phyloP scores from a whole-genome alignment of 805 yeast genomes.

The Myxozyma geophila region DNA sequence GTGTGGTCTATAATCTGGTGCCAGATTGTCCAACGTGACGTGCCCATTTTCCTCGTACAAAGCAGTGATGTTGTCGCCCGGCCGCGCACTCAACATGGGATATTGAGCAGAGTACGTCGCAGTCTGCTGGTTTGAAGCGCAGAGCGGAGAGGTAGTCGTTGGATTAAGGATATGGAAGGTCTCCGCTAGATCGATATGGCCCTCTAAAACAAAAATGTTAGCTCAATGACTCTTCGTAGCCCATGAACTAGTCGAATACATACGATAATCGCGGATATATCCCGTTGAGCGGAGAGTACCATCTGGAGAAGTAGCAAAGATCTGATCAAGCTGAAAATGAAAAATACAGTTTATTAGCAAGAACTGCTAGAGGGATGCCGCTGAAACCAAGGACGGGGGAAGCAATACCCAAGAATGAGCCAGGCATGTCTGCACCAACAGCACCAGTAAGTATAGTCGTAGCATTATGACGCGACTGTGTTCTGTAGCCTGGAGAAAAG shows the following conservation, averaged over 20 bases:
- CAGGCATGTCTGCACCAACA: not conserved
- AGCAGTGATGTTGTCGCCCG: conserved; percentile 35
- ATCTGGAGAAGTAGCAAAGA: conserved; percentile 25
- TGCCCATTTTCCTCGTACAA: conserved; percentile 37
- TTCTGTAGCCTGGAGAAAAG: not conserved
- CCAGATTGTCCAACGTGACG: conserved; percentile 35
- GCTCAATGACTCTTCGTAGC: not conserved
- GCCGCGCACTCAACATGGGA: conserved; percentile 35
- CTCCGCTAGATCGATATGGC: conserved; percentile 35
- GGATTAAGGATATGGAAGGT: conserved; percentile 36
- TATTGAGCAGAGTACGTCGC: conserved; percentile 31
- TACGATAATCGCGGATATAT: conserved; percentile 32
- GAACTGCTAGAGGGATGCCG: not conserved
- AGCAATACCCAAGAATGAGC: conserved; percentile 34
- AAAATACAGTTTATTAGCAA: not conserved
- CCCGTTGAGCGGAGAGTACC: conserved; percentile 32
- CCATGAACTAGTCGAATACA: not conserved
- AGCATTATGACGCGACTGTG: not conserved
- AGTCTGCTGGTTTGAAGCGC: conserved; percentile 28
- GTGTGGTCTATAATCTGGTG: conserved; percentile 36
- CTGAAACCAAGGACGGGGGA: not conserved
- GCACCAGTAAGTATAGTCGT: not conserved
- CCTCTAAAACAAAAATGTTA: conserved; percentile 12
- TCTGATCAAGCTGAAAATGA: conserved; percentile 17
- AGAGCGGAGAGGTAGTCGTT: conserved; percentile 19